Percentiles rank a stretch among this genome's conserved stretches.
Evolutionary conservation across 768 basidiomycete species (phyloP).

Genomic region (Filobasidium wieringae): DNA sequence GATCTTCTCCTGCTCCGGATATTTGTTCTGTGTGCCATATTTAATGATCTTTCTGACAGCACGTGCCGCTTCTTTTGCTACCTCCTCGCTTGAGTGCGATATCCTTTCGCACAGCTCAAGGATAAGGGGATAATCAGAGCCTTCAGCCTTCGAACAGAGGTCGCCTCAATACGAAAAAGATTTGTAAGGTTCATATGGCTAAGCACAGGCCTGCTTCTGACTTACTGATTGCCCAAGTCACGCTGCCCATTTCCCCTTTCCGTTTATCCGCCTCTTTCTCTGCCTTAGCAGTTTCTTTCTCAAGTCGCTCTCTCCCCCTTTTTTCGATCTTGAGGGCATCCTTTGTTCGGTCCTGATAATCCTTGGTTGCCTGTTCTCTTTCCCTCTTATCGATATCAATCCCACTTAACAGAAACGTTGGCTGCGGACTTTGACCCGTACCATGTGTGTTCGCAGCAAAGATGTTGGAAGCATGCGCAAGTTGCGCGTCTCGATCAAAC

Average conservation of each 20-base stretch:
- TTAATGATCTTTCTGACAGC: conserved; percentile 79
- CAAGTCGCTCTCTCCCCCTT: conserved; percentile 2
- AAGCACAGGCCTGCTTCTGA: background rate
- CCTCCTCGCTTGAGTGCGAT: conserved; percentile 50
- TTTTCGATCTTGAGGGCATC: conserved; percentile 7
- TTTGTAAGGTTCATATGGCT: background rate
- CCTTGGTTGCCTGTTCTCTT: background rate
- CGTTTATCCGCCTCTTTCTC: conserved; percentile 11
- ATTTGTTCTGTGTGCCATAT: conserved; percentile 25
- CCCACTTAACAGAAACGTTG: too few species aligned
- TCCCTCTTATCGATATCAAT: conserved; percentile 10
- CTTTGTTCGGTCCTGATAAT: conserved; percentile 10
- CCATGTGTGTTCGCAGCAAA: too few species aligned
- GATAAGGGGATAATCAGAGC: conserved; percentile 38
- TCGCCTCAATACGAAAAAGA: background rate
- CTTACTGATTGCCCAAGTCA: background rate
- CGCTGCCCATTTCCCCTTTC: conserved; percentile 1
- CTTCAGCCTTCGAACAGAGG: conserved; percentile 5
- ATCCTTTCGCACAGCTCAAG: conserved; percentile 78
- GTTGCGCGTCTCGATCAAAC: too few species aligned
- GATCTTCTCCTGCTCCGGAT: conserved; percentile 15
- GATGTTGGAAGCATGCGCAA: too few species aligned
- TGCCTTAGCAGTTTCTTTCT: background rate
- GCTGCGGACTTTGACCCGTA: too few species aligned
- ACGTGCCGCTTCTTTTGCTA: conserved; percentile 71